Evolutionary conservation across 805 yeast genomes (phyloP), one percentile per base, ranked within the genome.

Genomic region (Ogataea ganodermae): DNA sequence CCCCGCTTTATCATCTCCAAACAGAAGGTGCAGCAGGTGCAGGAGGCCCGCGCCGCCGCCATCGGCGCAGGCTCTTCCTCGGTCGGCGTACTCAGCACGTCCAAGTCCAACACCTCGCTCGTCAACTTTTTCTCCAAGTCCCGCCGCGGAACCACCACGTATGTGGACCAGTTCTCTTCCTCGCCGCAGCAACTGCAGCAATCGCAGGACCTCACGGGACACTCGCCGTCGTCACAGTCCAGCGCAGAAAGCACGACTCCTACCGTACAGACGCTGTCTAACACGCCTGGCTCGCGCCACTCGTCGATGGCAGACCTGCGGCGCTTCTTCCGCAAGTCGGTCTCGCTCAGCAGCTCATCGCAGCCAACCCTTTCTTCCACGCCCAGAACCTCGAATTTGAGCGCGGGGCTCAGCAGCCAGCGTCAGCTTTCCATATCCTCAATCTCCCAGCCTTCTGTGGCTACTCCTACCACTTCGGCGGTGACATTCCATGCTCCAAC

Each of bases 1-100:
- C 86, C 95, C 13, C 75, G 96, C 35, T 89, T 90, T 61, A 81
- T 90, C 42, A 85, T 90, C 32, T 86, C 95, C 9, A 81, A 88
- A 58, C 94, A 85, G 51, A 79, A 86, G 45, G 80, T 83, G 20
- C 83, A 75, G 37, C 81, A 71, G 53, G 78, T 73, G 16, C 80
- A 75, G 55, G 79, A 76, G 24, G 76, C 76, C 14, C 57, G 65
- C 57, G 73, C 53, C 22, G 67, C 59, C 1, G 62, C 59, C n/a
- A 51, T 43, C 5, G 40, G 36, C 26, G 46, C 45, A 2, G 50
- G 46, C 14, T 26, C 52, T 9, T 22, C 42, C 4, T 26, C 27
- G 6, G 16, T 8, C 22, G 30, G 18, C 7, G 35, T 43, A 21
- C 35, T 55, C 22, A 59, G 52, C 44, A 55, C 46, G 17, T 56